phyloP scores from a whole-genome alignment of 2,329 filamentous ascomycete species.

The Fusarium pseudograminearum region DNA sequence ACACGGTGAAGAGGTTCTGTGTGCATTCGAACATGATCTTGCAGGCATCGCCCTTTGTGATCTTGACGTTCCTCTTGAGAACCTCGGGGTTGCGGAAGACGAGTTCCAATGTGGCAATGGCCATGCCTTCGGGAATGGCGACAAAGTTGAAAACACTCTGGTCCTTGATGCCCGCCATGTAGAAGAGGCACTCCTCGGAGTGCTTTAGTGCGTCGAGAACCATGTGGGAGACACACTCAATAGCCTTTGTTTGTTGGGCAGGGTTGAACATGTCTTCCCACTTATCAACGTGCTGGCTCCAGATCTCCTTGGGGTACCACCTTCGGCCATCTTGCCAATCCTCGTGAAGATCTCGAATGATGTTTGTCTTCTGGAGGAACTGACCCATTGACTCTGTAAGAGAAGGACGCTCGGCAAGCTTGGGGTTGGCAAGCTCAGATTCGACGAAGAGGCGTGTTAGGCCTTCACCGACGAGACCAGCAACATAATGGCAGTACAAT shows the following conservation, averaged over 20 bases:
- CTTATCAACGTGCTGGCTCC: conserved; percentile 91
- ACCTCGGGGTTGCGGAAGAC: conserved; percentile 92
- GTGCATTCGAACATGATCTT: conserved; percentile 92
- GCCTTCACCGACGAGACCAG: conserved; percentile 97
- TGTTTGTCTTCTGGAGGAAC: conserved; percentile 98
- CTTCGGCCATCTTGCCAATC: conserved; percentile 88
- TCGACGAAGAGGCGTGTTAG: conserved; percentile 91
- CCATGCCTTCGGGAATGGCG: conserved; percentile 96
- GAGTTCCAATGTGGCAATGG: conserved; percentile 91
- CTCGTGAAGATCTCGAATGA: conserved; percentile 94
- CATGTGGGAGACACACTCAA: conserved; percentile 94
- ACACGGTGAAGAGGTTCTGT: conserved; percentile 86
- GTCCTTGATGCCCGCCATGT: conserved; percentile 93
- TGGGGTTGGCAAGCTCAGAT: conserved; percentile 86
- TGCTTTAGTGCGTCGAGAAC: conserved; percentile 88
- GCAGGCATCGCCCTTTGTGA: conserved; percentile 94
- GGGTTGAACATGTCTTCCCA: conserved; percentile 93
- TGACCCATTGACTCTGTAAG: conserved; percentile 97
- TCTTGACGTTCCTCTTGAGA: conserved; percentile 91
- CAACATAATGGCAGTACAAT: conserved; percentile 97
- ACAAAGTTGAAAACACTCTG: conserved; percentile 99
- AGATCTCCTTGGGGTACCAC: conserved; percentile 97
- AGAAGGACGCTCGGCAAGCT: conserved; percentile 79
- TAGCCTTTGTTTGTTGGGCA: conserved; percentile 78
- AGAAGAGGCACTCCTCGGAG: conserved; percentile 94